Base-by-base conservation (phyloP, 148 eudicot species). In the Euryodendron excelsum region DNA sequence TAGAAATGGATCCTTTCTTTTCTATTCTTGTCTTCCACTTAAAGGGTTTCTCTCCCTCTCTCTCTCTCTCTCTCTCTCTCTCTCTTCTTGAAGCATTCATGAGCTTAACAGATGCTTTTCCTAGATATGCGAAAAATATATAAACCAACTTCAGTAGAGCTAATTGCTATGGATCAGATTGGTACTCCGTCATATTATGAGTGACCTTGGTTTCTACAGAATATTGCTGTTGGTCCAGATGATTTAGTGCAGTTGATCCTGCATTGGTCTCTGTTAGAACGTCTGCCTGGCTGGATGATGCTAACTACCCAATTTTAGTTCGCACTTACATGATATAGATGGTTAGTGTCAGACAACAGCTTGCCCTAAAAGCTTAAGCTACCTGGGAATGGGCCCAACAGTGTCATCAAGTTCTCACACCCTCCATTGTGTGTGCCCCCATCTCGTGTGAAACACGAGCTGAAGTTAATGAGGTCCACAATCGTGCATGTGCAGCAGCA, bases 1-100 rank as follows among this genome's bases (percentile, higher is more conserved):
- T 95, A 85, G 65, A 50, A 27, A 12, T 14, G 5, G 23, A 5
- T 30, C 20, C 37, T 31, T 70, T 27, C 25, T 21, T 55, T 33
- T 18, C 44, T 73, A 62, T 41, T 25, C 20, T 55, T 70, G 48
- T 67, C 44, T 47, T 45, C 64, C n/a, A 17, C 17, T 25, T 62
- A 12, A n/a, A 31, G 72, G 5, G 21, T 30, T 8, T 30, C 13
- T 5, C 27, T 31, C 44, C 25, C n/a, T 44, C 73, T 23, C 55
- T 23, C 7, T 18, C 39, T 65, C 48, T 44, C 53, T 64, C 41
- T 34, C 44, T 36, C 62, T 52, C n/a, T 70, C 74, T 44, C 56
- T 70, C 36, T 67, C 72, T n/a, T 28, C 10, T 18, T 61, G 34
- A 59, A 59, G 63, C 7, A 39, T 39, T 13, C 28, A n/a, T 59